Base-by-base conservation (phyloP, 805 yeast genomes). In the Pichia phayaonensis region DNA sequence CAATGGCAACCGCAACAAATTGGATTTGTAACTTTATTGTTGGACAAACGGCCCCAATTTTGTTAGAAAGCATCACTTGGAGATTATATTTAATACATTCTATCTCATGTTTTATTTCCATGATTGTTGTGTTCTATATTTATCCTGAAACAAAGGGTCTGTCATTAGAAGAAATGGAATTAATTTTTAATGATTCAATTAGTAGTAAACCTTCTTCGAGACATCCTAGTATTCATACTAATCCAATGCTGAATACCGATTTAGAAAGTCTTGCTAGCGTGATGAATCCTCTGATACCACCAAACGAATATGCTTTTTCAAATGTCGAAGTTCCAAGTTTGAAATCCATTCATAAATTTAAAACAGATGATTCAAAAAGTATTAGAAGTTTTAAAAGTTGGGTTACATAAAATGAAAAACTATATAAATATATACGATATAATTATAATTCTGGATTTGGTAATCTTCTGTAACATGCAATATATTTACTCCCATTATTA, bases 101-200 rank as follows among this genome's bases (percentile, higher is more conserved):
- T 1, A 65, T 76, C 24, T 85, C 88, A 29, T 89, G 96, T 68
- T 70, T 81, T 44, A 64, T 83, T 42, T 86, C 96, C 3, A 81
- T 86, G 53, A 64, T 85, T 38, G 81, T 84, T 22, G 96, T 90
- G 13, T 80, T 75, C 68, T 76, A 74, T 50, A 70, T 81, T 44
- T 89, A 85, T 64, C 97, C 97, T 1, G 97, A 90, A 64, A 90
- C 97, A 2, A 89, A 86, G 59, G 97, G 97, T 12, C 80, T 90
- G 45, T 76, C 83, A 24, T 73, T 90, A 50, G 97, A 90, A 63
- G 97, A 90, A 52, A 90, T 90, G 95, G 96, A 90, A 55, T 78
- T 86, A 4, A 77, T 90, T 15, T 90, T 90, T 65, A 95, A 90
- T 57, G 52, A 48, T 45, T 41, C 41, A 23, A 61, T 67, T 3